Conservation (phyloP, 148 eudicot genomes). For the Limonium bicolor region DNA sequence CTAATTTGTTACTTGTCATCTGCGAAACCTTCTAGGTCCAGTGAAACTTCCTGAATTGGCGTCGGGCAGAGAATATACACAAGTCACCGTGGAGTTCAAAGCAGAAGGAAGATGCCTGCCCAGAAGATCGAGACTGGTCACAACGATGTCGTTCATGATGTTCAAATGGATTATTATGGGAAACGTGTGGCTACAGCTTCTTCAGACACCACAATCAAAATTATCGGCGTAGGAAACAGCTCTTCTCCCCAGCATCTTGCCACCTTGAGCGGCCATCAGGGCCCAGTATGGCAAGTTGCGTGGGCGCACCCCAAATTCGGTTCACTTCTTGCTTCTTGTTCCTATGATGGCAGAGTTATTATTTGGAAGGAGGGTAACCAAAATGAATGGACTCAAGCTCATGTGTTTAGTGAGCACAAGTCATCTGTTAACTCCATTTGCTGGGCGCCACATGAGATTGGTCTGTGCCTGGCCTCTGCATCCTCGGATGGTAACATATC, state of each 20-base stretch:
- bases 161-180: constrained; percentile 85
- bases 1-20: no score
- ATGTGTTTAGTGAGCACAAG: constrained; percentile 66
- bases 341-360: constrained; percentile 82
- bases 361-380: constrained; percentile 89
- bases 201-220: constrained; percentile 56
- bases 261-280: constrained; percentile 68
- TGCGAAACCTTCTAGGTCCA: no score
- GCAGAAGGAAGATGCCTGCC: constrained; percentile 37
- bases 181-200: constrained; percentile 83
- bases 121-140: constrained; percentile 86
- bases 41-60: no score
- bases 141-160: constrained; percentile 70
- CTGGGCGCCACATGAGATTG: constrained; percentile 89
- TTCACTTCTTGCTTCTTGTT: constrained; percentile 71
- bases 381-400: constrained; percentile 71
- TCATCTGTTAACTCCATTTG: constrained; percentile 82
- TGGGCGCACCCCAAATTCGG: constrained; percentile 98
- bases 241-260: constrained; percentile 53
- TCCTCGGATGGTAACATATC: constrained; percentile 87
- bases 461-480: constrained; percentile 82
- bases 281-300: constrained; percentile 89
- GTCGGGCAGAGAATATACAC: no score
- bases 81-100: no score
- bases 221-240: constrained; percentile 41